Conservation (phyloP, 345 rosid genomes). For the Nasturtium officinale region DNA sequence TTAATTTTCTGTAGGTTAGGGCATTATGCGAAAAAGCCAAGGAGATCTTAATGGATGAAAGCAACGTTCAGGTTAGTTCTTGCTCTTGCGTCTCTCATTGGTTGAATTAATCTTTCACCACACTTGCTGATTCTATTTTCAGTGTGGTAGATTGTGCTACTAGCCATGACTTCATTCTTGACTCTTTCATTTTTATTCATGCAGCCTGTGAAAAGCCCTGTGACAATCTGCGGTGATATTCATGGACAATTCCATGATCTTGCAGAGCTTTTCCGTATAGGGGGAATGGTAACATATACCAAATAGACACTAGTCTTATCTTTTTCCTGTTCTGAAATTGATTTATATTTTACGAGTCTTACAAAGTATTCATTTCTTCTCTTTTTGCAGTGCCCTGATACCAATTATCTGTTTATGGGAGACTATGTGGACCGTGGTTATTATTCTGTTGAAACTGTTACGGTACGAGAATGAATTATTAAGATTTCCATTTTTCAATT, state of each 20-base stretch:
- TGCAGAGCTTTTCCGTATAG: slow-evolving; percentile 95
- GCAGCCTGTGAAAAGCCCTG: slow-evolving; percentile 96
- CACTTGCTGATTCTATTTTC: slow-evolving; percentile 11
- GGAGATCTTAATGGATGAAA: slow-evolving; percentile 95
- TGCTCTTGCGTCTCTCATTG: slow-evolving; percentile 16
- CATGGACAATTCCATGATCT: slow-evolving; percentile 99
- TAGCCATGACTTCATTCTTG: background rate
- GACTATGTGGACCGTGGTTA: slow-evolving; percentile 97
- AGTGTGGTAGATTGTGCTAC: slow-evolving; percentile 21
- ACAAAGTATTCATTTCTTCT: background rate
- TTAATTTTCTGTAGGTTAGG: slow-evolving; percentile 60
- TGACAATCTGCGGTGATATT: slow-evolving; percentile 95
- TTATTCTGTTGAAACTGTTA: slow-evolving; percentile 95
- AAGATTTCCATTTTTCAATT: background rate
- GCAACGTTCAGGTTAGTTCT: slow-evolving; percentile 90
- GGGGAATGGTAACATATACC: slow-evolving; percentile 71
- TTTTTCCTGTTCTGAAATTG: background rate
- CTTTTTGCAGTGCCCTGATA: slow-evolving; percentile 81
- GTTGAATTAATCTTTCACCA: background rate
- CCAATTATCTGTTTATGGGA: slow-evolving; percentile 96
- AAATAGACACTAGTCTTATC: background rate
- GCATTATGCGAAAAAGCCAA: slow-evolving; percentile 89
- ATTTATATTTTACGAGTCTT: slow-evolving; percentile 2
- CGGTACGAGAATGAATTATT: slow-evolving; percentile 51
- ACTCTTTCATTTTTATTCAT: slow-evolving; percentile 13